phyloP scores from a whole-genome alignment of 805 yeast species.

The Wilhelminamyces savonicus region DNA sequence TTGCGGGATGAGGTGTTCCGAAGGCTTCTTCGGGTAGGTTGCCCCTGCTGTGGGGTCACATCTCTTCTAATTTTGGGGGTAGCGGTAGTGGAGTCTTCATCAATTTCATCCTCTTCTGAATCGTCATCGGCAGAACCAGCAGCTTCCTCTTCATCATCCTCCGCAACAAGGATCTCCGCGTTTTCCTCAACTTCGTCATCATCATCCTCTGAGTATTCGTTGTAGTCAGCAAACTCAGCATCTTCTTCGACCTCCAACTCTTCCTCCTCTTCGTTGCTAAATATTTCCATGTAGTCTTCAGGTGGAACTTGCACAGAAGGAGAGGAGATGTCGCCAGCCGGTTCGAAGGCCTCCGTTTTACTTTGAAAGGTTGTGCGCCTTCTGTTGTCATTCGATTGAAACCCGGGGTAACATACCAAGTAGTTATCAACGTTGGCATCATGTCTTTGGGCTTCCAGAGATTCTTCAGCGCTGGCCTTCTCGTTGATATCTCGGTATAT shows the following conservation, averaged over 20 bases:
- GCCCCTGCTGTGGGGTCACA: no score
- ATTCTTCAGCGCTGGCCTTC: no score
- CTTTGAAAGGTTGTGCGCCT: constrained; percentile 5
- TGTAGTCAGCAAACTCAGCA: background rate
- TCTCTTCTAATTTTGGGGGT: no score
- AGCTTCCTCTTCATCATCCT: constrained; percentile 4
- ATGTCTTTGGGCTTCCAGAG: no score
- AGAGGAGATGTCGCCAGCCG: background rate
- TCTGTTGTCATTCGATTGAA: constrained; percentile 6
- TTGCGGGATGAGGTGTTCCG: no score
- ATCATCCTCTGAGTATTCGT: constrained; percentile 10
- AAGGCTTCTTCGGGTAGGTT: no score
- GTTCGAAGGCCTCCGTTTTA: constrained; percentile 1
- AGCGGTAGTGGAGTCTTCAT: no score
- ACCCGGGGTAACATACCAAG: constrained; percentile 32
- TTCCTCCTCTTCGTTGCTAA: constrained; percentile 11
- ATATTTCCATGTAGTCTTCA: constrained; percentile 2
- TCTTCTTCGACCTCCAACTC: background rate
- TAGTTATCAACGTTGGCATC: constrained; percentile 18
- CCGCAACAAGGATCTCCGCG: constrained; percentile 1
- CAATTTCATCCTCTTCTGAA: constrained; percentile 10
- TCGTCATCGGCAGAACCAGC: constrained; percentile 12
- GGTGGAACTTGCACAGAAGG: constrained; percentile 1
- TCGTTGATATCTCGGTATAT: constrained; percentile 7
- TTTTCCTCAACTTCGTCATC: constrained; percentile 9